Percentiles rank a stretch among this genome's conserved stretches.
These are phyloP conservation scores for Eucalyptus tenuipes DNA, from an alignment of 345 rosid species.

Conservation along the genomic window DNA sequence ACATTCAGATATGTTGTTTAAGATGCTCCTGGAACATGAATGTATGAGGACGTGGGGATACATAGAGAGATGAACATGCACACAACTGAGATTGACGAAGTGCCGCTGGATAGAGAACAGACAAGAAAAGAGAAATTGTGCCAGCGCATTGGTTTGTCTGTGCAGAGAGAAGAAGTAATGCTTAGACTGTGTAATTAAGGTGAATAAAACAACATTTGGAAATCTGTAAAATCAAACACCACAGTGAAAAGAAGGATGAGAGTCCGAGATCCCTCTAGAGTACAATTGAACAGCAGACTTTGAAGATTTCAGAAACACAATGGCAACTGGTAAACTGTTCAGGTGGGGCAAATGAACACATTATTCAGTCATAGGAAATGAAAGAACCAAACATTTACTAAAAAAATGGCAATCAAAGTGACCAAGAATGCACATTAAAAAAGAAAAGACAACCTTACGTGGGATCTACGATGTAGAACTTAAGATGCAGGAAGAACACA, in stretches of 20 bases:
- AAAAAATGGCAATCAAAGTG: not conserved
- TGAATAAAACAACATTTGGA: not conserved
- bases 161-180: not conserved
- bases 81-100: not conserved
- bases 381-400: not conserved
- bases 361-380: not conserved
- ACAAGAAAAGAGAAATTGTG: not conserved
- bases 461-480: not conserved
- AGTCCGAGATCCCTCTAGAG: not conserved
- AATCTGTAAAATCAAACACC: not conserved
- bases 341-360: not conserved
- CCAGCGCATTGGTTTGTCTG: not conserved
- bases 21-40: not conserved
- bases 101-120: not conserved
- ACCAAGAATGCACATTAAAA: not conserved
- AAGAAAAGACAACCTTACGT: not conserved
- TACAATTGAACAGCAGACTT: not conserved
- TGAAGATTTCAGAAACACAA: not conserved
- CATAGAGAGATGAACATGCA: not conserved
- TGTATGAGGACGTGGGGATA: not conserved
- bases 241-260: not conserved
- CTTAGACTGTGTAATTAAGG: not conserved
- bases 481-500: not conserved
- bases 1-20: not conserved
- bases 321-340: not conserved